Conservation (phyloP, 257 asterid genomes). For the Solanum clarkiae region DNA sequence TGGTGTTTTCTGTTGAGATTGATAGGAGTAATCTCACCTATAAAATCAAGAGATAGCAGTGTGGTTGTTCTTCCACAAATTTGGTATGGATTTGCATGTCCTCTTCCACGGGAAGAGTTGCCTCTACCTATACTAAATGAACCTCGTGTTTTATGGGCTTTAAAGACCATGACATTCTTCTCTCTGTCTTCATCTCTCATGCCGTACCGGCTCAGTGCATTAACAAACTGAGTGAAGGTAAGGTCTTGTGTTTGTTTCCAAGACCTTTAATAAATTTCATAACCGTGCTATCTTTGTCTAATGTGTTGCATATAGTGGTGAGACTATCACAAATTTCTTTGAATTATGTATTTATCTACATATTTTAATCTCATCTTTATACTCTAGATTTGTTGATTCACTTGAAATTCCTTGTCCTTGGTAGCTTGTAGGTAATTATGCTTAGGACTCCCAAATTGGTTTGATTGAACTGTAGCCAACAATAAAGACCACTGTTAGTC, state of each 20-base stretch:
- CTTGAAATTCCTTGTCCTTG: not conserved
- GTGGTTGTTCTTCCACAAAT: not conserved
- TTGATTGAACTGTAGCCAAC: not conserved
- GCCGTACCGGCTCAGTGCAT: not conserved
- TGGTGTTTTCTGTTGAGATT: not conserved
- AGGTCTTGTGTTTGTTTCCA: not conserved
- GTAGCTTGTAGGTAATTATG: not conserved
- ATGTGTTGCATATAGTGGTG: not conserved
- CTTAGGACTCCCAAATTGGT: not conserved
- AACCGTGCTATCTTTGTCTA: not conserved
- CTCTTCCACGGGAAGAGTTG: not conserved
- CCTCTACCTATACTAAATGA: not conserved
- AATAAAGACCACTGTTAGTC: not conserved
- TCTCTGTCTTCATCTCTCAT: not conserved
- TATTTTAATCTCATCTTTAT: not conserved
- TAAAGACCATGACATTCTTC: not conserved
- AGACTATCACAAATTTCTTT: not conserved
- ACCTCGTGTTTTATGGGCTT: not conserved
- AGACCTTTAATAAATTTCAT: not conserved
- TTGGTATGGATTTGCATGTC: not conserved
- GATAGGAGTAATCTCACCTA: not conserved
- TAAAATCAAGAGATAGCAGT: not conserved
- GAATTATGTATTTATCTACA: not conserved
- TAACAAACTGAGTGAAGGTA: not conserved
- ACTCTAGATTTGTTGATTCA: not conserved